phyloP scores from a whole-genome alignment of 306 rosid species.

The Rosa chinensis region DNA sequence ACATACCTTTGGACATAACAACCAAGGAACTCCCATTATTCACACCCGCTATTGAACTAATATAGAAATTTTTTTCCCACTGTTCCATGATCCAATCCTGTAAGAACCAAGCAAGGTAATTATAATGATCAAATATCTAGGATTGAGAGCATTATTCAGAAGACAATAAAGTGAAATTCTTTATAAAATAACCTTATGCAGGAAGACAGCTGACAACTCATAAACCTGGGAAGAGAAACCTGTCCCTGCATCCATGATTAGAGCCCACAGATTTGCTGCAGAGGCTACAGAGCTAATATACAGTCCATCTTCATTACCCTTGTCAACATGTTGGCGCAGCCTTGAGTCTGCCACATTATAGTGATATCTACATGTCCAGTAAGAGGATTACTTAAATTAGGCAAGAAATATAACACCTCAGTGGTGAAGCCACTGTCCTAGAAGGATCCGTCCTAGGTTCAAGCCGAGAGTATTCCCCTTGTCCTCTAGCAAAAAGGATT shows the following conservation, averaged over 20 bases:
- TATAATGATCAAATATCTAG: constrained; percentile 3
- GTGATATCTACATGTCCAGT: constrained; percentile 63
- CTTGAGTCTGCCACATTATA: constrained; percentile 87
- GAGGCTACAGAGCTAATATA: constrained; percentile 88
- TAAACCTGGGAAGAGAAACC: constrained; percentile 87
- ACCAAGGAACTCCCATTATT: constrained; percentile 89
- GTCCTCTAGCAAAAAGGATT: not conserved
- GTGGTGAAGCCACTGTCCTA: not conserved
- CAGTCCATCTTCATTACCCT: constrained; percentile 93
- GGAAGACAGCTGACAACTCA: constrained; percentile 75
- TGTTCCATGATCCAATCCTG: constrained; percentile 99
- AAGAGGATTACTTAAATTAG: constrained; percentile 24
- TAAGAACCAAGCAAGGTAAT: constrained; percentile 28
- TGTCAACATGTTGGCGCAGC: constrained; percentile 84
- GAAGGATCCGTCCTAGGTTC: not conserved
- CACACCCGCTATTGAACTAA: constrained; percentile 93
- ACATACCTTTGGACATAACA: constrained; percentile 93
- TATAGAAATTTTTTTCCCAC: constrained; percentile 91
- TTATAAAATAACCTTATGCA: constrained; percentile 65
- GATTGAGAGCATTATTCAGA: constrained; percentile 12
- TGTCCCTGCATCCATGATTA: constrained; percentile 94
- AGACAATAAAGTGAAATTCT: constrained; percentile 14
- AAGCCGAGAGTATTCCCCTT: not conserved
- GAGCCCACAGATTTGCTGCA: constrained; percentile 76
- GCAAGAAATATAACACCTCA: constrained; percentile 13